Base-by-base conservation (phyloP, 2,329 filamentous ascomycete genomes). In the Botrytis cinerea region DNA sequence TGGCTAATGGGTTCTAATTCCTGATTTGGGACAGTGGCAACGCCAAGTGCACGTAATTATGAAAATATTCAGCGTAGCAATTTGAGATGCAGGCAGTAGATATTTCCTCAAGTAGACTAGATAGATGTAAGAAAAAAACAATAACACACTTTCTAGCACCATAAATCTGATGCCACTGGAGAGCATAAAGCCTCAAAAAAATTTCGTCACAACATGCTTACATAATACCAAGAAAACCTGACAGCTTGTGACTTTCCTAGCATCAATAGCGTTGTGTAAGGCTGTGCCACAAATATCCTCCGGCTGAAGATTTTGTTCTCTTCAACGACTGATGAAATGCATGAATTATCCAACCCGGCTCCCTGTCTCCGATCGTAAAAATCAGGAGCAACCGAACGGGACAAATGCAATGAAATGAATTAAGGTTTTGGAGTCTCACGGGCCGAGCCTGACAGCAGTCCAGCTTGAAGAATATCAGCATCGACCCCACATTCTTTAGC, bases 381-480 rank as follows among this genome's bases (percentile, higher is more conserved):
- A 18, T 9, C 22, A 67, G 14, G 25, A 67, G 32, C n/a, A 54
- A 67, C 46, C 64, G 46, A 67, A 40, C 46, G 46, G 32, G 32
- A 54, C 22, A 57, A 57, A 57, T 8, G 51, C n/a, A 57, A 57
- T 28, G 46, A 40, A 14, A 38, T 9, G 54, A 38, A 40, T 51
- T 28, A 28, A 54, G 25, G 9, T 59, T 70, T 14, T 59, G 38
- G n/a, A 70, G 51, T 28, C 54, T 54, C 22, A 67, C 64, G 64
- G 64, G 64, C 64, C 64, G 64, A 54, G 32, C 64, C 64, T 35
- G 20, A 18, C 16, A 54, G n/a, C 22, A 67, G 40, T 54, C 46
- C 64, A 67, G n/a, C 18, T 45, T 60, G 67, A 62, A 64, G 43
- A 38, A 54, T 25, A 51, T 54, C 59, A 43, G 59, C 20, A 40